Conservation (phyloP, 768 basidiomycete genomes). For the Panaeolus cyanescens region DNA sequence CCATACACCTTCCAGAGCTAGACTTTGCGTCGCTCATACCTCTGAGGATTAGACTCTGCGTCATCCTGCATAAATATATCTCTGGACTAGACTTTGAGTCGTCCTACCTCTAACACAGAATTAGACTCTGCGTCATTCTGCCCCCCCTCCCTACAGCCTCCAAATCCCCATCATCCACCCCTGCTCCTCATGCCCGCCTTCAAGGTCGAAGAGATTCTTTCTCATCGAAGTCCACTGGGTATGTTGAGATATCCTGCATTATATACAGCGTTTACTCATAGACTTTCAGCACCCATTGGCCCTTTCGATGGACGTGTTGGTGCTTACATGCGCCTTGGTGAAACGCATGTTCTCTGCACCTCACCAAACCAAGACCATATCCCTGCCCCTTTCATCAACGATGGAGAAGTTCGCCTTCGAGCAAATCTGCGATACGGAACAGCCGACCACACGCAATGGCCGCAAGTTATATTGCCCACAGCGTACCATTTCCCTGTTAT, state of each 20-base stretch:
- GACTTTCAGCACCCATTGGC: background rate
- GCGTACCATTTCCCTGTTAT: background rate
- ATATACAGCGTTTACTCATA: background rate
- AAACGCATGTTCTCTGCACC: background rate
- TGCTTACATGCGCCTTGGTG: background rate
- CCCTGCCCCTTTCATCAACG: background rate
- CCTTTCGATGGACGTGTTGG: background rate
- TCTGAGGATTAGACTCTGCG: background rate
- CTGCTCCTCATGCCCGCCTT: background rate
- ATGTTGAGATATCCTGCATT: background rate
- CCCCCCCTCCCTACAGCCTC: background rate
- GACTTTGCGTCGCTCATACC: too few species aligned
- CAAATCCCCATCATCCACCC: background rate
- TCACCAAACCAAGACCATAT: conserved; percentile 5
- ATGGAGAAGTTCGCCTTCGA: conserved; percentile 1
- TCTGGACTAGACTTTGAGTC: background rate
- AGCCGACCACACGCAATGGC: background rate
- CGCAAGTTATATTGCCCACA: background rate
- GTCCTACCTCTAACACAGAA: background rate
- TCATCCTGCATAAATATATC: too few species aligned
- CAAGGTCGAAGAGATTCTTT: background rate
- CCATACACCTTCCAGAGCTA: background rate
- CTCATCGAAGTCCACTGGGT: background rate
- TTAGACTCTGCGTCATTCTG: background rate
- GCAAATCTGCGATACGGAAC: conserved; percentile 4